Conservation (phyloP, 169 alveolate species). For the Plasmodium gaboni region DNA sequence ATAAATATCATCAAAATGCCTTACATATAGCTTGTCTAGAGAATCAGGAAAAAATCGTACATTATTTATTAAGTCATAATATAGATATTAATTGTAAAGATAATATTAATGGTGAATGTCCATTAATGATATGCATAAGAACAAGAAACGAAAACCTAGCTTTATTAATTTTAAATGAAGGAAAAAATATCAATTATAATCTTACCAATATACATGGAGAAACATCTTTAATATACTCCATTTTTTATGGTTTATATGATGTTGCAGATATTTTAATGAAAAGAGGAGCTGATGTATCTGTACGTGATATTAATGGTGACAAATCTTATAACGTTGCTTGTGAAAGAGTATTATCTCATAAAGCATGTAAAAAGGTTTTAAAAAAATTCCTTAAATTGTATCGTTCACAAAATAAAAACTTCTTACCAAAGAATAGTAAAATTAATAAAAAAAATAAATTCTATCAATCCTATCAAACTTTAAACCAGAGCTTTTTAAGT, state of each 20-base stretch:
- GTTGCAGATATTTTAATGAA: slow-evolving; percentile 73
- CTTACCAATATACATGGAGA: slow-evolving; percentile 77
- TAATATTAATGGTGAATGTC: slow-evolving; percentile 87
- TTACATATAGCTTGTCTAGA: slow-evolving; percentile 85
- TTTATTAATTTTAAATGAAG: slow-evolving; percentile 80
- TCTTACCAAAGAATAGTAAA: slow-evolving; percentile 56
- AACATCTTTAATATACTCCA: slow-evolving; percentile 69
- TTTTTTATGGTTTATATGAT: slow-evolving; percentile 68
- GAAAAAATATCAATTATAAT: slow-evolving; percentile 77
- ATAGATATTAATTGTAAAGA: slow-evolving; percentile 82
- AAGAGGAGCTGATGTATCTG: slow-evolving; percentile 76
- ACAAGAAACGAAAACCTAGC: slow-evolving; percentile 88
- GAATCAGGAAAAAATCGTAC: slow-evolving; percentile 78
- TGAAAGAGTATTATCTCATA: slow-evolving; percentile 68
- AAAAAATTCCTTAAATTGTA: slow-evolving; percentile 68
- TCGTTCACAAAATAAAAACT: slow-evolving; percentile 71
- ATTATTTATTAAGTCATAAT: slow-evolving; percentile 55
- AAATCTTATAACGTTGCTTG: slow-evolving; percentile 77
- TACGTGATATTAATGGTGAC: slow-evolving; percentile 71
- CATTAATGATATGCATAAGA: slow-evolving; percentile 88
- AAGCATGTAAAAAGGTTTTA: slow-evolving; percentile 71
- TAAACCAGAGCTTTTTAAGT: slow-evolving; percentile 65
- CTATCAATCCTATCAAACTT: slow-evolving; percentile 60
- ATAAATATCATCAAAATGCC: slow-evolving; percentile 82
- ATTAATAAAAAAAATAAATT: slow-evolving; percentile 66